Base-by-base conservation (phyloP, 331 rosid species). In the Arachis monticola region DNA sequence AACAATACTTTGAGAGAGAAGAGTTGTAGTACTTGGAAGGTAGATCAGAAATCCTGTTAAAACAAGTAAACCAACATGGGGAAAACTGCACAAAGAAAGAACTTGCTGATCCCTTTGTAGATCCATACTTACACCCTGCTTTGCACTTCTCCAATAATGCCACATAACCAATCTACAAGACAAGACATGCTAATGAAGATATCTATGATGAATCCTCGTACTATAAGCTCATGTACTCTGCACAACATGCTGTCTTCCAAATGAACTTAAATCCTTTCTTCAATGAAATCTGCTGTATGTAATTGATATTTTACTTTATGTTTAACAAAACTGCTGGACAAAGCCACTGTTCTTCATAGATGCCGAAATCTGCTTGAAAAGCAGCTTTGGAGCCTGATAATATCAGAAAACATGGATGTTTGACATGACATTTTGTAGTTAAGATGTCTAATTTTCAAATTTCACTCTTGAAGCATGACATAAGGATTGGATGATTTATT, bases 341-440 rank as follows among this genome's bases (percentile, higher is more conserved):
- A 47, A 55, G 62, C 72, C 57, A 35, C 62, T 68, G 64, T 76
- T 60, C 31, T 6, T 60, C 47, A 13, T 60, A 60, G 38, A 67
- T 68, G 45, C 67, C 22, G 42, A 73, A 51, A 50, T 59, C 46
- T 12, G 10, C 73, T 58, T 65, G 70, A 13, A 5, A 44, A 42
- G 14, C 38, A 64, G 44, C 55, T 73, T 27, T 32, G 42, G 9
- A 38, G 30, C 77, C 5, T 46, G 32, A 41, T 0, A 38, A 50
- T 32, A 4, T 14, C 13, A 38, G 68, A 51, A 35, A 70, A 45
- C 38, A 65, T 65, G 63, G 58, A 51, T 44, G 42, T 57, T 68
- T 64, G 31, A 57, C 30, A 7, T 51, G 64, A 44, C 62, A 64
- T 64, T 75, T 79, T 57, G 66, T 13, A 47, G 59, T 63, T 64